Percentiles rank a stretch among this genome's conserved stretches.
Conservation (phyloP, 1,284 basidiomycete species). For the Ustilago bromivora region DNA sequence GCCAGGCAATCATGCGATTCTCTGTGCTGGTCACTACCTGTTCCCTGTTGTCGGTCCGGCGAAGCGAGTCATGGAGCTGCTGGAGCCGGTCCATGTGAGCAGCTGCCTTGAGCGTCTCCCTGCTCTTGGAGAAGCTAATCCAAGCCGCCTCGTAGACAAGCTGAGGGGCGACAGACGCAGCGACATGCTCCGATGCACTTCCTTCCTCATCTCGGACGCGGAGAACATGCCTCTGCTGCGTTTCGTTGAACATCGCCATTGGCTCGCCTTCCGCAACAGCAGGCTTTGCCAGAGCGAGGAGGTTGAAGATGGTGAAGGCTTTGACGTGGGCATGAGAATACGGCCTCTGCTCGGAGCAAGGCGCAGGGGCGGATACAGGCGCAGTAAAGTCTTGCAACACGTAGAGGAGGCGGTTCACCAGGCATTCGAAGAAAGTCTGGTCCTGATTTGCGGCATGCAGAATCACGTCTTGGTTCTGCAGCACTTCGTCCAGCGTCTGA, state of each 20-base stretch:
- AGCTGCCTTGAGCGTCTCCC: conserved; percentile 51
- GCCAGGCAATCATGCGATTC: conserved; percentile 56
- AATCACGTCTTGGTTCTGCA: conserved; percentile 41
- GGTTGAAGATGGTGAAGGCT: conserved; percentile 46
- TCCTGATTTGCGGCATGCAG: conserved; percentile 50
- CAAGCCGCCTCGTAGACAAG: conserved; percentile 37
- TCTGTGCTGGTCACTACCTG: conserved; percentile 46
- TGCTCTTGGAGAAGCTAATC: conserved; percentile 46
- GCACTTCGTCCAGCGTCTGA: conserved; percentile 31
- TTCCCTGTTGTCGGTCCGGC: conserved; percentile 44
- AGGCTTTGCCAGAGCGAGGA: conserved; percentile 44
- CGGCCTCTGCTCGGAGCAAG: background rate
- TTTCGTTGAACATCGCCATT: conserved; percentile 25
- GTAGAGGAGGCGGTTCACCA: conserved; percentile 46
- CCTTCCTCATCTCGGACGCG: background rate
- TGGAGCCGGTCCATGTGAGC: conserved; percentile 58
- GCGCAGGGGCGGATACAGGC: background rate
- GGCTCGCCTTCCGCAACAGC: conserved; percentile 38
- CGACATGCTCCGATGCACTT: background rate
- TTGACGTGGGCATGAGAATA: conserved; percentile 18
- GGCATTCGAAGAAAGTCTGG: conserved; percentile 50
- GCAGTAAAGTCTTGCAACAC: conserved; percentile 5
- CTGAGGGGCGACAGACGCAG: too few relatives aligned
- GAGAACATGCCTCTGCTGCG: conserved; percentile 17
- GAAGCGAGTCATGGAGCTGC: conserved; percentile 48